Percentiles rank a stretch among this genome's conserved stretches.
Evolutionary conservation across 1,139 yeast species (phyloP).

Genomic region (Scheffersomyces illinoinensis): DNA sequence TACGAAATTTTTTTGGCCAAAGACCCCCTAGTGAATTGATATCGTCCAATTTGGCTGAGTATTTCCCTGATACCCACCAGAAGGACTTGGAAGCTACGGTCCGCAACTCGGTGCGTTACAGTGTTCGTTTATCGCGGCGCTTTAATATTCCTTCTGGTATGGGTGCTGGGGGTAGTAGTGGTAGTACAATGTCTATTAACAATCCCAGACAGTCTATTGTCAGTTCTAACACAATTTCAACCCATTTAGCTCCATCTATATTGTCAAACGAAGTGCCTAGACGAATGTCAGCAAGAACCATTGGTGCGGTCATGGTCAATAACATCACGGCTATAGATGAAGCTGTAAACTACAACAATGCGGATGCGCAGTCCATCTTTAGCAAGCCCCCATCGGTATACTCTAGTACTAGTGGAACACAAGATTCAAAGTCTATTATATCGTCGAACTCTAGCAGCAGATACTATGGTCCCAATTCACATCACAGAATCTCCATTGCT

Average conservation of each 20-base stretch:
- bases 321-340: constrained; percentile 61
- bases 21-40: constrained; percentile 93
- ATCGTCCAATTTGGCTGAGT: constrained; percentile 85
- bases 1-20: constrained; percentile 74
- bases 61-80: constrained; percentile 83
- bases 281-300: constrained; percentile 37
- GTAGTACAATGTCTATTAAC: constrained; percentile 14
- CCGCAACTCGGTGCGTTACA: constrained; percentile 77
- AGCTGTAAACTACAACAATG: constrained; percentile 34
- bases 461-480: constrained; percentile 5
- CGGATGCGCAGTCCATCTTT: constrained; percentile 15
- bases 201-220: constrained; percentile 22
- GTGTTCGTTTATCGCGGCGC: constrained; percentile 57
- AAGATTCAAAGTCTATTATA: constrained; percentile 16
- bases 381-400: constrained; percentile 15
- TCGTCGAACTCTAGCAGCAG: constrained; percentile 10
- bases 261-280: constrained; percentile 20
- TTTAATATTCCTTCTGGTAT: constrained; percentile 29
- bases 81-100: constrained; percentile 77
- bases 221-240: constrained; percentile 23
- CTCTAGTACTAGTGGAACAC: constrained; percentile 15
- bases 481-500: constrained; percentile 36
- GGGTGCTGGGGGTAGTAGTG: constrained; percentile 21
- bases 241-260: constrained; percentile 20
- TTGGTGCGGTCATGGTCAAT: constrained; percentile 69